phyloP scores from a whole-genome alignment of 176 grass and related monocot species.

The Poa annua region DNA sequence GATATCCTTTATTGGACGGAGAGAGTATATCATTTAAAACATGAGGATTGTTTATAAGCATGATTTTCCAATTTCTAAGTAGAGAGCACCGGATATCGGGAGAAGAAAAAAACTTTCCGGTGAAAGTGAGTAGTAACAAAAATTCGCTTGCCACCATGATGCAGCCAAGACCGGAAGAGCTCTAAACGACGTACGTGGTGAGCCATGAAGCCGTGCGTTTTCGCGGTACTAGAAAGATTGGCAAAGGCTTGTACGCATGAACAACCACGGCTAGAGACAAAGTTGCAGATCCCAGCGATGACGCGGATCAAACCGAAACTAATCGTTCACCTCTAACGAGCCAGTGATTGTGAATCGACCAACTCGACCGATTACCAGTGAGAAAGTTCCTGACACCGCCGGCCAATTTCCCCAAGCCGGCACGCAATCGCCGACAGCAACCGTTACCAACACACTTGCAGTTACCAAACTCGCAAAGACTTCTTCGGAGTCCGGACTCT shows the following conservation, averaged over 20 bases:
- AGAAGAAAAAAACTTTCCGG: too few species aligned
- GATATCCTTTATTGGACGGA: too few species aligned
- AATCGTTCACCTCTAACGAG: too few species aligned
- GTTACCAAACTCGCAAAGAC: slow-evolving; percentile 22
- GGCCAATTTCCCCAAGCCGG: not conserved
- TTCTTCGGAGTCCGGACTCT: not conserved
- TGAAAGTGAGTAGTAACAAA: too few species aligned
- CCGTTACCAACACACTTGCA: slow-evolving; percentile 1
- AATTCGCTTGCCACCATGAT: too few species aligned
- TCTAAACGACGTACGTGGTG: not conserved
- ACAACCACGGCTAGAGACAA: slow-evolving; percentile 11
- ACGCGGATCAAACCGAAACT: not conserved
- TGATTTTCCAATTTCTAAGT: too few species aligned
- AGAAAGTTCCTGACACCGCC: slow-evolving; percentile 13
- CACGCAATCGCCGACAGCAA: slow-evolving; percentile 43
- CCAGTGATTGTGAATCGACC: not conserved
- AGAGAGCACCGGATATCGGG: too few species aligned
- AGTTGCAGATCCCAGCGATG: slow-evolving; percentile 43
- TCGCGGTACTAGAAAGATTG: not conserved
- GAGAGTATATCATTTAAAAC: too few species aligned
- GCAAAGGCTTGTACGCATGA: not conserved
- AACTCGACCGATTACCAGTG: not conserved
- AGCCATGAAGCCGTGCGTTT: not conserved
- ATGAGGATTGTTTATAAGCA: too few species aligned
- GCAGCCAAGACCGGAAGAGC: not conserved